Conservation (phyloP, 768 basidiomycete genomes). For the Trametopsis cervina region DNA sequence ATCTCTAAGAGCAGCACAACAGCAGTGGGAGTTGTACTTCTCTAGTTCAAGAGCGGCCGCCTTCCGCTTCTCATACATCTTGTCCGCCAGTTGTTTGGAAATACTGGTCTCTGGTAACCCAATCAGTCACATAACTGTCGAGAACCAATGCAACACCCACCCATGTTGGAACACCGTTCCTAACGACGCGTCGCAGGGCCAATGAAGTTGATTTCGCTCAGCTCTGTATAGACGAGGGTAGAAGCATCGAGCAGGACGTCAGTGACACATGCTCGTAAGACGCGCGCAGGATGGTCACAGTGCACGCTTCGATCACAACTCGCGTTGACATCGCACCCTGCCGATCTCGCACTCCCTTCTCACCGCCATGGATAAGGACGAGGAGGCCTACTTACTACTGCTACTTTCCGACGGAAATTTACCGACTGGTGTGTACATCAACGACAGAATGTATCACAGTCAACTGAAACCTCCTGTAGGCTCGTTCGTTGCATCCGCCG, state of each 20-base stretch:
- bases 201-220: too few relatives aligned
- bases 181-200: too few relatives aligned
- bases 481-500: conserved; percentile 91
- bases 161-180: too few relatives aligned
- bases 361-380: conserved; percentile 28
- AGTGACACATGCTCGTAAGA: too few relatives aligned
- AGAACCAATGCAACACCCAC: too few relatives aligned
- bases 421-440: conserved; percentile 45
- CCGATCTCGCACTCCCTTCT: conserved; percentile 3
- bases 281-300: too few relatives aligned
- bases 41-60: conserved; percentile 93
- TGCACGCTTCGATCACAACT: too few relatives aligned
- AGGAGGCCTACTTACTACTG: conserved; percentile 65
- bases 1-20: neutral
- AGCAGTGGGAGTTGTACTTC: conserved; percentile 47
- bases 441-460: too few relatives aligned
- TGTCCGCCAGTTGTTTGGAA: conserved; percentile 79
- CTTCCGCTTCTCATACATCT: conserved; percentile 96
- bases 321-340: too few relatives aligned
- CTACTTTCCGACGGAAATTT: conserved; percentile 89
- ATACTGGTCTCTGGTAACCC: conserved; percentile 58
- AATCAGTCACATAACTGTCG: too few relatives aligned
- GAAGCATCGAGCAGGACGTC: too few relatives aligned
- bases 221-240: too few relatives aligned
- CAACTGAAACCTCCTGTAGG: conserved; percentile 33